Evolutionary conservation across 371 early-diverging fungal genomes (phyloP).

Genomic region (Mortierella sp.): DNA sequence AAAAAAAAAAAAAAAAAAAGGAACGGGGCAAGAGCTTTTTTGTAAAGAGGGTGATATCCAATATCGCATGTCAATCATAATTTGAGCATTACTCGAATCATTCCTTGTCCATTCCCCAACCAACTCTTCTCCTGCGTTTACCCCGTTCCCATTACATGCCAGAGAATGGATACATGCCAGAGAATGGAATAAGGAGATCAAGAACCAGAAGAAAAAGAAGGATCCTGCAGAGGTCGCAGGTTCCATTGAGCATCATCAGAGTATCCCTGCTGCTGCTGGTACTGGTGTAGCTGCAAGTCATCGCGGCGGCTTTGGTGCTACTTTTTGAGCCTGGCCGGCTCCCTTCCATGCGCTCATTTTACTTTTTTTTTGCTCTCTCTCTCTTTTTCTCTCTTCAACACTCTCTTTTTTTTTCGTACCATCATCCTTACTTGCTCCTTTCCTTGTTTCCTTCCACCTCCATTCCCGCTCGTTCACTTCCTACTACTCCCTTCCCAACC

Average conservation of each 20-base stretch:
- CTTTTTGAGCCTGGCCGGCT: background rate
- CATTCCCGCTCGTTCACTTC: background rate
- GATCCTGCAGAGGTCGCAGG: background rate
- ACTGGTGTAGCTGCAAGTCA: background rate
- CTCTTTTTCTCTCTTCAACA: background rate
- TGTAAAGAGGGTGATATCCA: background rate
- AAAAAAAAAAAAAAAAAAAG: slow-evolving; percentile 1
- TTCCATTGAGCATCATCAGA: background rate
- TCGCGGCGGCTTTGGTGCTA: background rate
- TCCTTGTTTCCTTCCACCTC: background rate
- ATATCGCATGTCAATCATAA: slow-evolving; percentile 5
- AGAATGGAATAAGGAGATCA: background rate
- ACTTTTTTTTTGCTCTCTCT: slow-evolving; percentile 8
- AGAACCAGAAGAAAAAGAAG: background rate
- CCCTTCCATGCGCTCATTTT: slow-evolving; percentile 21
- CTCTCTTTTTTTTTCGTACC: slow-evolving; percentile 8
- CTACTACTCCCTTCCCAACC: background rate
- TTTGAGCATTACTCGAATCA: slow-evolving; percentile 6
- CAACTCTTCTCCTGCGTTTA: background rate
- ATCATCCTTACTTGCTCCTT: slow-evolving; percentile 5
- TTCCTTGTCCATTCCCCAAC: background rate
- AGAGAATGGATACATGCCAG: background rate
- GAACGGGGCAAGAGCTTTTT: slow-evolving; percentile 7
- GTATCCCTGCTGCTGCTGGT: slow-evolving; percentile 1
- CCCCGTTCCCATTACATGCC: background rate